A percentile compares a stretch with the other conserved stretches of the same genome.
Conservation (phyloP, 1,284 basidiomycete genomes). For the Cryptococcus amylolentus region DNA sequence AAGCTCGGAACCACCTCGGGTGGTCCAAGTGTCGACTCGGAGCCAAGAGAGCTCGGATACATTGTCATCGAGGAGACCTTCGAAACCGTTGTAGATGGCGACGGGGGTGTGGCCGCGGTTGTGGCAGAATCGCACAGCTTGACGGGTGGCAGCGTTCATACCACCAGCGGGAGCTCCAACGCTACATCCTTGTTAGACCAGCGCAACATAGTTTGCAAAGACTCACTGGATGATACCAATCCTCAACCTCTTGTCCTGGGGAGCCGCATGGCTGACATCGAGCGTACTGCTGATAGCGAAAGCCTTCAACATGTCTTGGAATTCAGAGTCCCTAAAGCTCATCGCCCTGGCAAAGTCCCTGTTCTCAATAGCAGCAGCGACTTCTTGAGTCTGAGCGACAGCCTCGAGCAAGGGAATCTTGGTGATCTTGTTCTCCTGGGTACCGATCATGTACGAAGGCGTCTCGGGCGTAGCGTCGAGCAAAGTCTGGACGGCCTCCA, state of each 20-base stretch:
- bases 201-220: not conserved
- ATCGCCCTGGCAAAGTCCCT: conserved; percentile 86
- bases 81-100: conserved; percentile 92
- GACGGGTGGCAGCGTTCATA: conserved; percentile 96
- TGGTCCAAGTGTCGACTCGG: conserved; percentile 93
- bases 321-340: conserved; percentile 86
- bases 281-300: conserved; percentile 72
- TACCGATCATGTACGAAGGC: conserved; percentile 96
- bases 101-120: conserved; percentile 87
- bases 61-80: conserved; percentile 85
- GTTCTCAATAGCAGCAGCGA: conserved; percentile 73
- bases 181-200: conserved; percentile 49
- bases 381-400: conserved; percentile 77
- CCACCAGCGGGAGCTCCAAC: conserved; percentile 96
- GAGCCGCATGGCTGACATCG: conserved; percentile 60
- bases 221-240: conserved; percentile 90
- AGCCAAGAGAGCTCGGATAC: conserved; percentile 89
- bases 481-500: conserved; percentile 87
- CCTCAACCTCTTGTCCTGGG: conserved; percentile 69
- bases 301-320: conserved; percentile 77
- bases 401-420: conserved; percentile 89
- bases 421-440: conserved; percentile 92
- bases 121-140: conserved; percentile 89
- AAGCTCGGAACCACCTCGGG: conserved; percentile 95
- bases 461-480: conserved; percentile 84